Conservation (phyloP, 1,139 yeast species). For the Wickerhamiella infanticola region DNA sequence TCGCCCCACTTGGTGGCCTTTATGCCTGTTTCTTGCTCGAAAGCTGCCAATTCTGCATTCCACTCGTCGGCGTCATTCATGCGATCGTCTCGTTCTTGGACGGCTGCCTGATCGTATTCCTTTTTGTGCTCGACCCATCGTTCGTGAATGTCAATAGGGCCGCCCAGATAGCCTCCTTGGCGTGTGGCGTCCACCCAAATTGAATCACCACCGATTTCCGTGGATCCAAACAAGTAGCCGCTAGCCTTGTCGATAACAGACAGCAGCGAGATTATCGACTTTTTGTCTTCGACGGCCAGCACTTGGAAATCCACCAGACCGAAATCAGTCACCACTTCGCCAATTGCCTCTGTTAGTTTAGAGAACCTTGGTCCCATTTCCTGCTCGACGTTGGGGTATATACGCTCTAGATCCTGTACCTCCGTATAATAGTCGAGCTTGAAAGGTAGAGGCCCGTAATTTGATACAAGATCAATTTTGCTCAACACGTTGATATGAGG, state of each 20-base stretch:
- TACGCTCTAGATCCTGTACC: constrained; percentile 62
- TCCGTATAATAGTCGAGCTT: constrained; percentile 78
- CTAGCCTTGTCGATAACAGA: constrained; percentile 74
- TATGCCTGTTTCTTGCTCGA: constrained; percentile 33
- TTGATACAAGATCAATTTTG: constrained; percentile 66
- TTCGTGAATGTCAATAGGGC: constrained; percentile 68
- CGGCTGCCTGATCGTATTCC: constrained; percentile 51
- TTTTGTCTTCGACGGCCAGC: constrained; percentile 76
- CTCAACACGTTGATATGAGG: constrained; percentile 90
- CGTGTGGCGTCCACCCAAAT: constrained; percentile 93
- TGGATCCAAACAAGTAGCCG: constrained; percentile 84
- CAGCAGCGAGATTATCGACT: constrained; percentile 72
- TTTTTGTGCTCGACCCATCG: constrained; percentile 87
- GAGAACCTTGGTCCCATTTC: constrained; percentile 41
- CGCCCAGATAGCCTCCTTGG: constrained; percentile 44
- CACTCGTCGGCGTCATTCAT: constrained; percentile 53
- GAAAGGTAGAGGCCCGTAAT: constrained; percentile 49
- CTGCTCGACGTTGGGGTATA: constrained; percentile 53
- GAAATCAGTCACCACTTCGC: constrained; percentile 74
- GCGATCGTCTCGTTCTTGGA: constrained; percentile 23
- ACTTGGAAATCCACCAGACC: constrained; percentile 83
- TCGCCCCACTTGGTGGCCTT: constrained; percentile 1
- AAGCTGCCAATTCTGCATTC: constrained; percentile 48
- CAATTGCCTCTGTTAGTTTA: constrained; percentile 59
- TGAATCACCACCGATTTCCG: constrained; percentile 89